phyloP scores from a whole-genome alignment of 1,139 yeast species.

The Hyphopichia burtonii region DNA sequence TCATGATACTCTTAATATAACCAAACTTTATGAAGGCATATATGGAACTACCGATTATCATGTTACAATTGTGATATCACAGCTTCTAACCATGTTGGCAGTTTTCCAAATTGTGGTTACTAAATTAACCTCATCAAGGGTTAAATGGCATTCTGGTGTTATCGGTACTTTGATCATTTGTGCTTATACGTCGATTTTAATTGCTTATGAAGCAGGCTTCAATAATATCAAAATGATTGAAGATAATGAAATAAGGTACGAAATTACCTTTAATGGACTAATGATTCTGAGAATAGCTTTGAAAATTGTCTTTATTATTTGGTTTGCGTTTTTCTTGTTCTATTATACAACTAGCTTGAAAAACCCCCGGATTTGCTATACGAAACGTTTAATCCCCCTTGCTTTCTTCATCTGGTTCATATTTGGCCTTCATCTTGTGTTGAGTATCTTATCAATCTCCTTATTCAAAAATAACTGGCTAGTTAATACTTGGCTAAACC shows the following conservation, averaged over 20 bases:
- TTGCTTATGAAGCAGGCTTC: slow-evolving; percentile 14
- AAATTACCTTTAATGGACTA: slow-evolving; percentile 14
- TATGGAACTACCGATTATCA: slow-evolving; percentile 28
- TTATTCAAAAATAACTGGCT: slow-evolving; percentile 30
- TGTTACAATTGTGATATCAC: slow-evolving; percentile 29
- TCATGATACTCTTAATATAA: slow-evolving; percentile 36
- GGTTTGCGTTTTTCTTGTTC: slow-evolving; percentile 26
- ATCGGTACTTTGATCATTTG: slow-evolving; percentile 19
- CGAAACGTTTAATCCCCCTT: slow-evolving; percentile 37
- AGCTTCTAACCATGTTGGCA: slow-evolving; percentile 36
- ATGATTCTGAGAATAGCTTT: slow-evolving; percentile 21
- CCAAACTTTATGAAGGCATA: slow-evolving; percentile 28
- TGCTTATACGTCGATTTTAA: slow-evolving; percentile 17
- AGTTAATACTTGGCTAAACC: slow-evolving; percentile 37
- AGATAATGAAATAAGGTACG: slow-evolving; percentile 1
- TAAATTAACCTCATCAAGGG: slow-evolving; percentile 20
- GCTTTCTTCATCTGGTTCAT: slow-evolving; percentile 39
- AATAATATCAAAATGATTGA: slow-evolving; percentile 8
- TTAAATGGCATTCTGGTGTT: slow-evolving; percentile 17
- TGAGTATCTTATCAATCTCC: slow-evolving; percentile 28
- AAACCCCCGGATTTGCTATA: slow-evolving; percentile 35
- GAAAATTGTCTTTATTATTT: slow-evolving; percentile 22
- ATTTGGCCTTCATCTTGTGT: slow-evolving; percentile 25
- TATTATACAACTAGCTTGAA: slow-evolving; percentile 29
- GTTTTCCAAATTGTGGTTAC: slow-evolving; percentile 35